Percentiles rank a stretch among this genome's conserved stretches.
These are phyloP conservation scores for Lophiostoma macrostomum DNA, from an alignment of 495 filamentous ascomycete species.

Conservation along the genomic window DNA sequence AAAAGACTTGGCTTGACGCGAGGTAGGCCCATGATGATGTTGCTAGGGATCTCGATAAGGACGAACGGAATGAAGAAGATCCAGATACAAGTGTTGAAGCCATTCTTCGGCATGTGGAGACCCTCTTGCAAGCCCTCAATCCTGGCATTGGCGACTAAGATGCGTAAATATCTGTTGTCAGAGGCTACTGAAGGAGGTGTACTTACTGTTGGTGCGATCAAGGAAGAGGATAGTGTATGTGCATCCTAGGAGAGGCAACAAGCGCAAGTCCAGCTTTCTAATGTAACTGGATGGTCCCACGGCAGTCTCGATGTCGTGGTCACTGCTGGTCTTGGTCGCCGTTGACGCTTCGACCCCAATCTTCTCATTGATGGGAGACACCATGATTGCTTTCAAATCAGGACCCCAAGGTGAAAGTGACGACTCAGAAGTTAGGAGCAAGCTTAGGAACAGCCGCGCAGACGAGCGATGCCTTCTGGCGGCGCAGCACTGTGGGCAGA, in stretches of 20 bases:
- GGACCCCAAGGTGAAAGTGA: too few relatives aligned
- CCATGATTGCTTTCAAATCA: too few relatives aligned
- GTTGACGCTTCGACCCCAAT: background rate
- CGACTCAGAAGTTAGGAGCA: too few relatives aligned
- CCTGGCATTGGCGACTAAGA: slow-evolving; percentile 30
- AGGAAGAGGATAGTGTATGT: slow-evolving; percentile 29
- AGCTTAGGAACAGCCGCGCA: too few relatives aligned
- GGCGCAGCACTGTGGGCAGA: too few relatives aligned
- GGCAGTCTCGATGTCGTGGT: background rate
- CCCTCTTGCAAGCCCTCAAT: slow-evolving; percentile 30
- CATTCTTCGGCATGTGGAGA: slow-evolving; percentile 23
- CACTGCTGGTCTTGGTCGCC: slow-evolving; percentile 8
- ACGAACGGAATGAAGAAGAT: slow-evolving; percentile 33
- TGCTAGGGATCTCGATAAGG: slow-evolving; percentile 29
- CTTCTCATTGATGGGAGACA: too few relatives aligned
- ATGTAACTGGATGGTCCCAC: slow-evolving; percentile 5
- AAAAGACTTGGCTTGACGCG: slow-evolving; percentile 27
- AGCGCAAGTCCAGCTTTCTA: slow-evolving; percentile 21
- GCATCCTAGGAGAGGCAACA: slow-evolving; percentile 25
- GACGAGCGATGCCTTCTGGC: too few relatives aligned
- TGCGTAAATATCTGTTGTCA: slow-evolving; percentile 5
- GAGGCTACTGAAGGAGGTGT: background rate
- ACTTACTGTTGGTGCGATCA: slow-evolving; percentile 31
- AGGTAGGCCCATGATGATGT: slow-evolving; percentile 27
- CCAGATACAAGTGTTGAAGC: slow-evolving; percentile 26